These are phyloP conservation scores for Tuber aestivum DNA, from an alignment of 495 filamentous ascomycete genomes.

Conservation along the genomic window DNA sequence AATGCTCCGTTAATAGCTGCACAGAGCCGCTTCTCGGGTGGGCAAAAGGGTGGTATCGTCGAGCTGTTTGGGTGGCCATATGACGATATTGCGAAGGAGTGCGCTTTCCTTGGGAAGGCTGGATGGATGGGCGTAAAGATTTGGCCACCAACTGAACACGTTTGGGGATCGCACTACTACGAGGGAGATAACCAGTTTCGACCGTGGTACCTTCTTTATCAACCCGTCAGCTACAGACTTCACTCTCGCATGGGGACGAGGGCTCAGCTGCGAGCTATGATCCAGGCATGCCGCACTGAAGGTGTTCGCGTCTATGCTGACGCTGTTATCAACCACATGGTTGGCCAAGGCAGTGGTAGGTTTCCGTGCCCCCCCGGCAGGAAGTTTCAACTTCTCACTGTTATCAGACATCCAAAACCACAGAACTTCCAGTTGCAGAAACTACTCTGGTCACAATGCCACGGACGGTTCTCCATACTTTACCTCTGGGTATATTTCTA, in stretches of 20 bases:
- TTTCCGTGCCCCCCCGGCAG: neutral
- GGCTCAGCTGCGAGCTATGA: conserved; percentile 41
- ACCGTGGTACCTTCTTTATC: conserved; percentile 42
- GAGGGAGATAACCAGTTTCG: conserved; percentile 38
- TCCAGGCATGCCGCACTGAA: conserved; percentile 41
- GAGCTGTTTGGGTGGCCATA: conserved; percentile 44
- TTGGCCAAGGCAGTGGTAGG: conserved; percentile 35
- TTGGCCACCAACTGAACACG: conserved; percentile 41
- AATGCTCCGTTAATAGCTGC: conserved; percentile 34
- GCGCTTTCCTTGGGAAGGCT: conserved; percentile 41
- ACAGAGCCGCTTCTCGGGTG: conserved; percentile 34
- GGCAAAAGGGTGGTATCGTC: conserved; percentile 43
- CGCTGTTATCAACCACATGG: conserved; percentile 43
- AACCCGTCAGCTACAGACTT: conserved; percentile 42
- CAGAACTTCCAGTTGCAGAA: conserved; percentile 30
- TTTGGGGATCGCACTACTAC: conserved; percentile 43
- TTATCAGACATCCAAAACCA: conserved; percentile 42
- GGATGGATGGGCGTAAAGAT: conserved; percentile 44
- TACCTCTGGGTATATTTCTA: conserved; percentile 33
- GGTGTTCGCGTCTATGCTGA: conserved; percentile 44
- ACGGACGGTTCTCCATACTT: conserved; percentile 43
- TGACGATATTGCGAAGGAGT: conserved; percentile 41
- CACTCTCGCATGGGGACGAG: conserved; percentile 42
- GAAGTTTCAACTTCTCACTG: neutral
- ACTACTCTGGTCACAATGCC: conserved; percentile 41